phyloP scores from a whole-genome alignment of 129 eudicot species.

The Centaurea solstitialis region DNA sequence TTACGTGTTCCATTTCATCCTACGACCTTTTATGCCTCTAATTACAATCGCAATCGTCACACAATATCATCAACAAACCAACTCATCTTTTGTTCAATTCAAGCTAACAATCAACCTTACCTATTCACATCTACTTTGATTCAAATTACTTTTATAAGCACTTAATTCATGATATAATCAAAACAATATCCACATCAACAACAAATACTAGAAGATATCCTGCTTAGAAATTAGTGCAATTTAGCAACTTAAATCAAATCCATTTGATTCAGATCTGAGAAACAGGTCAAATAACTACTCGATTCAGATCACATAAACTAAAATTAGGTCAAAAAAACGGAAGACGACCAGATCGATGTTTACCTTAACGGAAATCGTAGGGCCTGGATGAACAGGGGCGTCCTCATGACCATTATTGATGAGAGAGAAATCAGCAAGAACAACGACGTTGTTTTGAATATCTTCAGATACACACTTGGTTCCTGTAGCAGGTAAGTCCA shows the following conservation, averaged over 20 bases:
- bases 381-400: slow-evolving; percentile 9
- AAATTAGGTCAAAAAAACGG: neutral
- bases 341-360: neutral
- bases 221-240: neutral
- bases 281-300: neutral
- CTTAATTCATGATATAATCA: neutral
- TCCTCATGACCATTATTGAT: slow-evolving; percentile 29
- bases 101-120: neutral
- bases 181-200: neutral
- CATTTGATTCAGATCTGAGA: neutral
- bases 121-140: neutral
- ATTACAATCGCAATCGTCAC: neutral
- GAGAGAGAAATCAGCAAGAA: slow-evolving; percentile 54
- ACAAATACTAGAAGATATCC: neutral
- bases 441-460: slow-evolving; percentile 58
- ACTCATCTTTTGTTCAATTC: neutral
- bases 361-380: slow-evolving; percentile 52
- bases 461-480: slow-evolving; percentile 74
- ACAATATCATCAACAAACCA: neutral
- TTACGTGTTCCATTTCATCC: neutral
- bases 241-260: neutral
- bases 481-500: slow-evolving; percentile 55
- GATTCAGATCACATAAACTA: neutral
- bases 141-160: neutral
- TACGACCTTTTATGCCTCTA: neutral